Base-by-base conservation (phyloP, 2,329 filamentous ascomycete species). In the Aspergillus vadensis region DNA sequence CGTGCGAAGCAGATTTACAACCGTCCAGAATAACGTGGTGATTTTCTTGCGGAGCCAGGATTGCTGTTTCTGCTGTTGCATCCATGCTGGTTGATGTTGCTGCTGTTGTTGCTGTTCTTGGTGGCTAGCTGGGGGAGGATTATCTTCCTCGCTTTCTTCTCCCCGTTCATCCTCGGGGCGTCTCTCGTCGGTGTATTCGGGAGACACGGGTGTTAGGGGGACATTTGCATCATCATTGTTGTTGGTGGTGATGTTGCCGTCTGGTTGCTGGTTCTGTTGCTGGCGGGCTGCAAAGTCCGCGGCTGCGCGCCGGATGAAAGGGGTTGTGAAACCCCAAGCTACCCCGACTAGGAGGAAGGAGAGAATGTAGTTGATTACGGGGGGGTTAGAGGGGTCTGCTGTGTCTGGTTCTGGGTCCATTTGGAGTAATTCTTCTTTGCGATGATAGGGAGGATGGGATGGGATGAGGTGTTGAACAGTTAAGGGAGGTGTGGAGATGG, bases 311-410 rank as follows among this genome's bases (percentile, higher is more conserved):
- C 93, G 89, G 82, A 98, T 96, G 80, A 98, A 97, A 58, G 89
- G 89, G 19, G 92, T 96, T 1, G 92, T 97, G 69, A 96, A 87
- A 55, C 93, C 94, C 94, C 94, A 98, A 67, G 92, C 93, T 23
- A 95, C 81, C 56, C 93, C 92, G 67, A 98, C 93, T 61, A 97
- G 86, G 57, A 97, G 83, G 82, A 97, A 97, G 68, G 91, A 91
- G 61, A 94, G 82, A 64, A 95, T 83, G 82, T 95, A 97, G 79
- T 92, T 93, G 80, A 96, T 83, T 65, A 76, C 67, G 5, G 80
- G 79, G 27, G 76, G 74, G 14, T 70, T 59, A 25, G 62, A 36
- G 10, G 70, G 55, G 14, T 30, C 44, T 14, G 44, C 12, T 49
- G 70, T 55, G 14, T 12, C 15, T 14, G 23, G 5, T 49, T 49